Base-by-base conservation (phyloP, 352 stramenopile genomes). In the Phytopythium ostracodes region DNA sequence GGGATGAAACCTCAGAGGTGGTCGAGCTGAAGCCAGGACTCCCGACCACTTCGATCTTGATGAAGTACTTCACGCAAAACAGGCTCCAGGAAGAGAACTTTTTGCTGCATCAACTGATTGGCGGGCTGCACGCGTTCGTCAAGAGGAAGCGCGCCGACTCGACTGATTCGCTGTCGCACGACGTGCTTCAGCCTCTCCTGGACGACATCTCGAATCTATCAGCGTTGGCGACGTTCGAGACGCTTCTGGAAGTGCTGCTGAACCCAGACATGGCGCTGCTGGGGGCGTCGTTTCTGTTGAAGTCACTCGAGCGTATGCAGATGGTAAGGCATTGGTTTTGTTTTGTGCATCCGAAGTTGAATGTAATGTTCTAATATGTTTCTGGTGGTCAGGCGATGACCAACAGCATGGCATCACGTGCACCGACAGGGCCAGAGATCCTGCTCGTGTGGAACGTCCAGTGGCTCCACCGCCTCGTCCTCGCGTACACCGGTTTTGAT, bases 41-140 rank as follows among this genome's bases (percentile, higher is more conserved):
- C 0, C 76, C 80, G 17, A 91, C 85, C 53, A 63, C 75, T 31
- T 74, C 79, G 4, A 86, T 85, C 42, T 59, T 93, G 67, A 77
- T 91, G 64, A 91, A 90, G 54, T 95, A 95, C 65, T 92, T 93
- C 55, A 88, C 81, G 11, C 78, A 95, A 54, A 92, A 92, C 60
- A 91, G 91, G 50, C 77, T 91, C 12, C 84, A 95, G 68, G 84
- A 95, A 59, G 86, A 95, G 52, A 89, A 88, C n/a, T 95, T 92
- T 50, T 55, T 91, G 33, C 60, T 95, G 52, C 84, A 95, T 25
- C 86, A 95, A 62, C 72, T 95, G 14, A 84, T 91, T 27, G 81
- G 80, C 9, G 71, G 73, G 3, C 71, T 95, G 17, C 82, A 89
- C 57, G 72, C 79, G n/a, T 89, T 81, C 40, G 81, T 84, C 24